Evolutionary conservation across 768 basidiomycete species (phyloP).

Genomic region (Russula compacta): DNA sequence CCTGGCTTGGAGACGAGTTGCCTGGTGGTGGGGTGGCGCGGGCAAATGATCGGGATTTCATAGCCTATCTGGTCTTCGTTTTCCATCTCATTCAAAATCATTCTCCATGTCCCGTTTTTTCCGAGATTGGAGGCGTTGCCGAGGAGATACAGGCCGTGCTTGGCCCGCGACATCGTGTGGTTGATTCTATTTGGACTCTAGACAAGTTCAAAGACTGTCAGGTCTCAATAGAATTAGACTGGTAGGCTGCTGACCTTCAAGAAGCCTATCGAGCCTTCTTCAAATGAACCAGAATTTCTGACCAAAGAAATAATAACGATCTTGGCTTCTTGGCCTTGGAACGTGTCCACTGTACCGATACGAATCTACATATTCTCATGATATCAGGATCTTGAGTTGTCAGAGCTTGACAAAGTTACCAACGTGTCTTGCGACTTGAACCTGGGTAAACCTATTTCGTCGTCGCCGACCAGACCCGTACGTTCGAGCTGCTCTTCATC

Average conservation of each 20-base stretch:
- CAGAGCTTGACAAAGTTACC: slow-evolving; percentile 12
- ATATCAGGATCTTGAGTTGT: background rate
- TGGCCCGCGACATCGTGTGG: slow-evolving; percentile 67
- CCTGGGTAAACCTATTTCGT: slow-evolving; percentile 34
- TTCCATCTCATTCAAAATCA: slow-evolving; percentile 50
- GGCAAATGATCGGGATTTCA: slow-evolving; percentile 11
- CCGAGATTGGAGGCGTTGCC: slow-evolving; percentile 55
- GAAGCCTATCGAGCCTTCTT: slow-evolving; percentile 52
- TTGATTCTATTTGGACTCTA: slow-evolving; percentile 30
- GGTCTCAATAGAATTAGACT: slow-evolving; percentile 24
- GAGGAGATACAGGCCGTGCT: slow-evolving; percentile 63
- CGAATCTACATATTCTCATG: slow-evolving; percentile 37
- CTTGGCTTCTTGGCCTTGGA: slow-evolving; percentile 66
- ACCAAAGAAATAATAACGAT: slow-evolving; percentile 70
- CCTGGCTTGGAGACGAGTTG: slow-evolving; percentile 10
- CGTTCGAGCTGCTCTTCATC: slow-evolving; percentile 54
- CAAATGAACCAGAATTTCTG: slow-evolving; percentile 50
- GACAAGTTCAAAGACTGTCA: background rate
- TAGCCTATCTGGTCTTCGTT: slow-evolving; percentile 25
- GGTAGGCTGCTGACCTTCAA: slow-evolving; percentile 42
- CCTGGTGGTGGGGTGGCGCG: slow-evolving; percentile 10
- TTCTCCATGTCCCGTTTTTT: slow-evolving; percentile 48
- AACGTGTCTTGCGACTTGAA: slow-evolving; percentile 47
- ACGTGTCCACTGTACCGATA: slow-evolving; percentile 69
- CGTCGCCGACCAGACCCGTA: slow-evolving; percentile 36